A percentile compares a stretch with the other conserved stretches of the same genome.
Evolutionary conservation across 768 basidiomycete species (phyloP).

Genomic region (Leccinum disarticulatum): DNA sequence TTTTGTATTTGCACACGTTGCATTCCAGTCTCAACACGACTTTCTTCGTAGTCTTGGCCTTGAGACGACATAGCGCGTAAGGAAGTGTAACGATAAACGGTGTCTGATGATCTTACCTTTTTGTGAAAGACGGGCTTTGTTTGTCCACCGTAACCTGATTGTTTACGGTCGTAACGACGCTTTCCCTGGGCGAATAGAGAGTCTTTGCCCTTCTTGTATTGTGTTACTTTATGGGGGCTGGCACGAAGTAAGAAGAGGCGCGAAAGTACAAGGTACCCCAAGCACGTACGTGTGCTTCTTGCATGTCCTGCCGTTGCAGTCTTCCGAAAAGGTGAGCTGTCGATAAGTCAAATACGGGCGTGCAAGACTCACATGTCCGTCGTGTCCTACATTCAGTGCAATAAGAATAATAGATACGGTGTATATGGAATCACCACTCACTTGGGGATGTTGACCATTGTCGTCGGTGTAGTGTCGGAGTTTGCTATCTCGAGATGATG

Average conservation of each 20-base stretch:
- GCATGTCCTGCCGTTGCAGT: slow-evolving; percentile 96
- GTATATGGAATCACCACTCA: slow-evolving; percentile 38
- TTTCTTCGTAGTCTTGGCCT: slow-evolving; percentile 99
- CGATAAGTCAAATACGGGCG: background rate
- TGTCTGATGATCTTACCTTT: slow-evolving; percentile 52
- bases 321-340: slow-evolving; percentile 38
- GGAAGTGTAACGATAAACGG: background rate
- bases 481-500: slow-evolving; percentile 13
- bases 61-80: slow-evolving; percentile 3
- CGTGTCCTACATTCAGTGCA: slow-evolving; percentile 64
- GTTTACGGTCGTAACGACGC: slow-evolving; percentile 99
- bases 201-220: slow-evolving; percentile 99
- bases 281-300: slow-evolving; percentile 89
- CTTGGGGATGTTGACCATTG: slow-evolving; percentile 97
- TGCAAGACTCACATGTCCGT: slow-evolving; percentile 78
- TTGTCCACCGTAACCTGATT: slow-evolving; percentile 99
- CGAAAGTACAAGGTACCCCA: background rate
- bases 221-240: slow-evolving; percentile 98
- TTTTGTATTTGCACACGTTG: slow-evolving; percentile 98
- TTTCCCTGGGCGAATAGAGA: slow-evolving; percentile 98
- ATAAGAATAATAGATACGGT: slow-evolving; percentile 15
- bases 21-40: slow-evolving; percentile 97
- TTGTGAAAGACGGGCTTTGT: slow-evolving; percentile 99
- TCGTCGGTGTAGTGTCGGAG: slow-evolving; percentile 30
- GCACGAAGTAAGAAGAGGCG: background rate